Conservation (phyloP, 2,329 filamentous ascomycete genomes). For the Knoxdaviesia capensis region DNA sequence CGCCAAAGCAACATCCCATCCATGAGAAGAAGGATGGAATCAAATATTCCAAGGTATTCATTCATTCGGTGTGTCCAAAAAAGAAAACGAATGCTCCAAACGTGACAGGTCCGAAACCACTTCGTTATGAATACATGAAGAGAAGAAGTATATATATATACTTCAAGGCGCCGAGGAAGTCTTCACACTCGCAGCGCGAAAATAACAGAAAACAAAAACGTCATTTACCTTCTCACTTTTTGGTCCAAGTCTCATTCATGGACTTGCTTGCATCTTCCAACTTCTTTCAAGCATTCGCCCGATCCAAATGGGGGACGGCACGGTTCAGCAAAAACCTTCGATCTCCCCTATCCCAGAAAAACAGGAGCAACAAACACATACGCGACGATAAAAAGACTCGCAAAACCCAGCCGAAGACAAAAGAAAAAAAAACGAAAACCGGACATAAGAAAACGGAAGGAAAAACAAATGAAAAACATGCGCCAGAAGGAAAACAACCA, state of each 20-base stretch:
- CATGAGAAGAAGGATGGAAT: neutral
- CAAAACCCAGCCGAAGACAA: neutral
- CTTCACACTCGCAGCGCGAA: neutral
- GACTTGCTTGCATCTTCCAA: neutral
- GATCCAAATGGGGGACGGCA: neutral
- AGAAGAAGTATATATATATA: neutral
- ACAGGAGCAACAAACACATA: too few species aligned
- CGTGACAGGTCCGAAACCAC: neutral
- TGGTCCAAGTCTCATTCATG: too few species aligned
- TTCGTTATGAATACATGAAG: neutral
- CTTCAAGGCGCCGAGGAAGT: neutral
- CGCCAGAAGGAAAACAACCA: neutral
- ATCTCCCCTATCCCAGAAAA: neutral
- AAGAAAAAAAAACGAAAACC: neutral
- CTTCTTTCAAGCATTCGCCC: neutral
- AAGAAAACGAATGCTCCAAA: neutral
- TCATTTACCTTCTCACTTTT: neutral
- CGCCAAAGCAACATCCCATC: neutral
- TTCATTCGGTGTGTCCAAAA: neutral
- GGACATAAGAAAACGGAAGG: neutral
- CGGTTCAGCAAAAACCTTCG: neutral
- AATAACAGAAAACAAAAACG: neutral
- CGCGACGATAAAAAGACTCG: neutral
- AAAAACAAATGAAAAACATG: neutral
- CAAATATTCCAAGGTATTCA: neutral